Evolutionary conservation across 140 eudicot species (phyloP).

Genomic region (Bidens hawaiensis): DNA sequence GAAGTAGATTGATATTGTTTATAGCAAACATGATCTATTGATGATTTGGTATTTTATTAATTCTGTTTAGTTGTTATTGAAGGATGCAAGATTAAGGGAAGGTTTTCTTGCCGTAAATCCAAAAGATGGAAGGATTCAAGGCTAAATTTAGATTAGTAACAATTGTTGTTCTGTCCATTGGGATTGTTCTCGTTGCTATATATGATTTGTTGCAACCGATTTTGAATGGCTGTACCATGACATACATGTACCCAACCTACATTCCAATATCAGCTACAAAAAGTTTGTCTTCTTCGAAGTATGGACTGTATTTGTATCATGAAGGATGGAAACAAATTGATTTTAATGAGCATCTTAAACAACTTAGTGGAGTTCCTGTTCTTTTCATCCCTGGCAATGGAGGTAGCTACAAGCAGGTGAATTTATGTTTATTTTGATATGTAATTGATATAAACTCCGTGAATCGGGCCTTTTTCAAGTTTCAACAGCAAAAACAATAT

Average conservation of each 20-base stretch:
- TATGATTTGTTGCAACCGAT: constrained; percentile 57
- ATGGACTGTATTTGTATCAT: constrained; percentile 78
- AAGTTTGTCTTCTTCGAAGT: constrained; percentile 51
- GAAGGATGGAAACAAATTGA: constrained; percentile 97
- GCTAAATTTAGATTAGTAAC: constrained; percentile 39
- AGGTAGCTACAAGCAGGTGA: constrained; percentile 99
- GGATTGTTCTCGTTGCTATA: constrained; percentile 45
- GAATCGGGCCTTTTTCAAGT: background rate
- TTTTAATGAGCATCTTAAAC: constrained; percentile 65
- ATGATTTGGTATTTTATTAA: background rate
- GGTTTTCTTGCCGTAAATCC: constrained; percentile 3
- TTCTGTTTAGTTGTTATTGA: constrained; percentile 22
- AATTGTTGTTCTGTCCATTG: constrained; percentile 37
- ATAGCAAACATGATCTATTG: constrained; percentile 3
- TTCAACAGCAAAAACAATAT: constrained; percentile 1
- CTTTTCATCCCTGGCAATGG: constrained; percentile 97
- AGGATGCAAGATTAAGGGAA: constrained; percentile 35
- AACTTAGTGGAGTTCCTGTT: constrained; percentile 81
- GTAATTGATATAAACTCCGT: background rate
- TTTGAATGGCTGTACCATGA: constrained; percentile 84
- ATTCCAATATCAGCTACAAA: constrained; percentile 61
- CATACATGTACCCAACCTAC: constrained; percentile 96
- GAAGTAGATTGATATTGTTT: constrained; percentile 1
- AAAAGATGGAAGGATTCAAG: constrained; percentile 45
- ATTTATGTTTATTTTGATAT: background rate